Percentiles rank a stretch among this genome's conserved stretches.
Conservation (phyloP, 202 grass and related monocot species). For the Miscanthus sacchariflorus region DNA sequence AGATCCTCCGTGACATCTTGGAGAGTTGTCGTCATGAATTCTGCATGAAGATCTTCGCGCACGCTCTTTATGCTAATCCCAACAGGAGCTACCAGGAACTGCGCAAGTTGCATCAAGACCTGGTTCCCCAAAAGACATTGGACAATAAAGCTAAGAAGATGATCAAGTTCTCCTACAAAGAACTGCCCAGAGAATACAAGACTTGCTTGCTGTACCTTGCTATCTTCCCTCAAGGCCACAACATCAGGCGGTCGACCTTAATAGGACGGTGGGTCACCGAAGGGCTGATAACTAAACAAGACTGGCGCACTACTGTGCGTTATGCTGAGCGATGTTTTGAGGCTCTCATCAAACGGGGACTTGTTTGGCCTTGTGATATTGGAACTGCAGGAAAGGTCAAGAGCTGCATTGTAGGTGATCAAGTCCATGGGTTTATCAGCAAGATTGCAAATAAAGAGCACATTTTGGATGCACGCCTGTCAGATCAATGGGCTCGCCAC, state of each 20-base stretch:
- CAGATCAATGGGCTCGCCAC: not conserved
- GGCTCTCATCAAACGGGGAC: not conserved
- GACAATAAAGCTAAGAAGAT: not conserved
- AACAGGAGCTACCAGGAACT: not conserved
- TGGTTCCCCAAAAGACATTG: accelerated
- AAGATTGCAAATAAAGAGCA: not conserved
- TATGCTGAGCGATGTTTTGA: constrained; percentile 19
- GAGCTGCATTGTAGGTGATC: not conserved
- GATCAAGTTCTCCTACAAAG: not conserved
- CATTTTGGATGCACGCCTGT: not conserved
- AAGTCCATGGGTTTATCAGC: constrained; percentile 5
- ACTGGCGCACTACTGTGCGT: not conserved
- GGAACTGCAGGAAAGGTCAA: not conserved
- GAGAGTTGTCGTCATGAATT: not conserved
- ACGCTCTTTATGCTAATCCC: constrained; percentile 15
- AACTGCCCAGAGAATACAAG: not conserved
- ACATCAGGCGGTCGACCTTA: not conserved
- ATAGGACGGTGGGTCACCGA: not conserved
- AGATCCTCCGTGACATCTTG: not conserved
- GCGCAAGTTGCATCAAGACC: not conserved
- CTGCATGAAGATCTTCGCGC: constrained; percentile 30
- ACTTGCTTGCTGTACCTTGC: not conserved
- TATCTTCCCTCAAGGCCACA: not conserved
- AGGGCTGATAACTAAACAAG: constrained; percentile 4
- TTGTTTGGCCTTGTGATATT: not conserved